Percentiles rank a stretch among this genome's conserved stretches.
Conservation (phyloP, 2,329 filamentous ascomycete genomes). For the Clonostachys byssicola region DNA sequence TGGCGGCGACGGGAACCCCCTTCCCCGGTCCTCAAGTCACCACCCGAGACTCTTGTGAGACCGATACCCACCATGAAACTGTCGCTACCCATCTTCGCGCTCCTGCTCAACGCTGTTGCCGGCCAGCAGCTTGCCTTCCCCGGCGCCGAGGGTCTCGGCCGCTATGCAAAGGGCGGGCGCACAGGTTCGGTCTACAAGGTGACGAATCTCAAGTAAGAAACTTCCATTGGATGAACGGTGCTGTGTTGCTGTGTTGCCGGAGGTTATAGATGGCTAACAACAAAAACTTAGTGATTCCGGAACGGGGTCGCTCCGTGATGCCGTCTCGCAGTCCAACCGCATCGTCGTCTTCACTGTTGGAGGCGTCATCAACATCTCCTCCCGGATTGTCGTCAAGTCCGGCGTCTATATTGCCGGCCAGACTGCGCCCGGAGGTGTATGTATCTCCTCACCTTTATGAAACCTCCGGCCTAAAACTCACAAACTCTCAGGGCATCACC, state of each 20-base stretch:
- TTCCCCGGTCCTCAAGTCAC: no score
- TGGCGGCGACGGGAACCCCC: no score
- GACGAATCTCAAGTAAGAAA: constrained; percentile 32
- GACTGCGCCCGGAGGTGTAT: constrained; percentile 41
- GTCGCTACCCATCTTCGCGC: background rate
- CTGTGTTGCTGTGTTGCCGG: background rate
- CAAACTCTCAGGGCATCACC: constrained; percentile 30
- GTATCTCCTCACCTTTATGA: no score
- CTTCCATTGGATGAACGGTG: background rate
- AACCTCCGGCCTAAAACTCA: background rate
- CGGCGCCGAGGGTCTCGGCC: constrained; percentile 44
- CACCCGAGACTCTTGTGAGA: no score
- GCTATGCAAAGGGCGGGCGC: constrained; percentile 38
- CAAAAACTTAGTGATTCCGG: constrained; percentile 34
- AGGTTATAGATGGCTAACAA: background rate
- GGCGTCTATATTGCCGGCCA: constrained; percentile 45
- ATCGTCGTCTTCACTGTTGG: constrained; percentile 45
- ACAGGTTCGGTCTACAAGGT: constrained; percentile 42
- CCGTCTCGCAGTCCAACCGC: constrained; percentile 39
- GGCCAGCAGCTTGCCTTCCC: constrained; percentile 30
- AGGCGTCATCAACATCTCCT: constrained; percentile 41
- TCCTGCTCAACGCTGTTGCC: background rate
- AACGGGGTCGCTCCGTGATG: constrained; percentile 43
- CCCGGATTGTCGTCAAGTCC: constrained; percentile 38
- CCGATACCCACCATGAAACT: background rate